Base-by-base conservation (phyloP, 805 yeast species). In the Candida parachauliodes region DNA sequence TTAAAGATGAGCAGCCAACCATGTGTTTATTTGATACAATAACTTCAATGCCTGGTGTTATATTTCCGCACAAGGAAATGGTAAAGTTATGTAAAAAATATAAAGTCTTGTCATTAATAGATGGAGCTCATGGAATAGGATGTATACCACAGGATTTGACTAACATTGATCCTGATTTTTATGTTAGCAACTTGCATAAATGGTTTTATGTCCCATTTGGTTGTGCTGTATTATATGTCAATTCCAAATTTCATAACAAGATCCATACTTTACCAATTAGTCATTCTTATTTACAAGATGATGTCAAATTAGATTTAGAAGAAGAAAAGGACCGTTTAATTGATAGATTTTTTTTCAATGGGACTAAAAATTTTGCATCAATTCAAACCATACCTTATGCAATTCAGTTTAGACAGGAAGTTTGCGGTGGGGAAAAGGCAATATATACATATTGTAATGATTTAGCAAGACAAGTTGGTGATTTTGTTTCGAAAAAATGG, bases 91-190 rank as follows among this genome's bases (percentile, higher is more conserved):
- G 87, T 44, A 53, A 59, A 10, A 55, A 71, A 34, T 56, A 74
- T 33, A 55, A 59, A 10, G 74, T 76, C 4, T 43, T 79, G 32
- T 75, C 85, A 3, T 56, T 80, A 29, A 70, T 83, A 18, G 91
- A 83, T 53, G 91, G 83, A 10, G 91, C 89, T 4, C 91, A 83
- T 51, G 73, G 77, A 1, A 65, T 77, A 24, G 91, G 91, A 0
- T 57, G 69, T 38, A 48, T 75, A 21, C 70, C 72, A 8, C 37
- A 28, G n/a, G 60, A 68, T 32, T 46, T 78, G 24, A 56, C 54
- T 9, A 50, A 50, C 9, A 45, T 73, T 17, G 45, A 65, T 32
- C 85, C 88, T 0, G 88, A 81, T 48, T 83, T 79, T 51, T 74
- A 67, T 51, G 65, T 72, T 17, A 58, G 81, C 15, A 83, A 83